A percentile compares a stretch with the other conserved stretches of the same genome.
phyloP scores from a whole-genome alignment of 176 grass and related monocot genomes.

The Eleusine coracana region DNA sequence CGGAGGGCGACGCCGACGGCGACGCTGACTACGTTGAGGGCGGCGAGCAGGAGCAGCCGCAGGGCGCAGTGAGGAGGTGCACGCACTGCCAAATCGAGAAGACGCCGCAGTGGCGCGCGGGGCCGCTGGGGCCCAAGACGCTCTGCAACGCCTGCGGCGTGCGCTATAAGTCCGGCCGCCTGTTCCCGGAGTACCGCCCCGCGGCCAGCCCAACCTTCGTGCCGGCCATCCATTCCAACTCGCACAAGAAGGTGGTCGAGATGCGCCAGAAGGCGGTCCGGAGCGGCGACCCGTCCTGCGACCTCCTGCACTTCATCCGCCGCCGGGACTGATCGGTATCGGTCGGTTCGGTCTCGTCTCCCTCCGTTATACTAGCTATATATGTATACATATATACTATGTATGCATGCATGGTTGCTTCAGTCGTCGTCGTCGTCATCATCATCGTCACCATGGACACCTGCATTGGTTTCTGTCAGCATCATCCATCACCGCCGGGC shows the following conservation, averaged over 20 bases:
- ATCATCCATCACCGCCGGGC: slow-evolving; percentile 46
- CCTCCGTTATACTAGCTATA: slow-evolving; percentile 56
- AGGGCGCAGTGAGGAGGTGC: slow-evolving; percentile 77
- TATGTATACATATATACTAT: slow-evolving; percentile 73
- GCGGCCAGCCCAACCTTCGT: slow-evolving; percentile 97
- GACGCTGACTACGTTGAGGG: slow-evolving; percentile 58
- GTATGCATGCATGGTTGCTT: slow-evolving; percentile 74
- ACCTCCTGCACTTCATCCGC: slow-evolving; percentile 83
- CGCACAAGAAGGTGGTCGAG: slow-evolving; percentile 99
- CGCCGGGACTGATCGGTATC: slow-evolving; percentile 56
- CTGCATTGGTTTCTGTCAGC: slow-evolving; percentile 60
- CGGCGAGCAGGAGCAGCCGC: slow-evolving; percentile 29
- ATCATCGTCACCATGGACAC: slow-evolving; percentile 43
- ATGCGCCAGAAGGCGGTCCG: slow-evolving; percentile 67
- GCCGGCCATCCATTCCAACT: slow-evolving; percentile 86
- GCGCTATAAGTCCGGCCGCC: slow-evolving; percentile 92
- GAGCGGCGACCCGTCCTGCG: slow-evolving; percentile 42
- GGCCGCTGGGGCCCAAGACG: slow-evolving; percentile 90
- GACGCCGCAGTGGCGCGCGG: slow-evolving; percentile 97
- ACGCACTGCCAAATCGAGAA: slow-evolving; percentile 98
- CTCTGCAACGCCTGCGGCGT: slow-evolving; percentile 99
- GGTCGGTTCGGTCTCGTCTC: slow-evolving; percentile 43
- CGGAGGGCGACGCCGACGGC: slow-evolving; percentile 2
- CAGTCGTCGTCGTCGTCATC: slow-evolving; percentile 50
- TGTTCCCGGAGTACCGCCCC: slow-evolving; percentile 96